A percentile compares a stretch with the other conserved stretches of the same genome.
These are phyloP conservation scores for Leucocoprinus leucothites DNA, from an alignment of 768 basidiomycete species.

Conservation along the genomic window DNA sequence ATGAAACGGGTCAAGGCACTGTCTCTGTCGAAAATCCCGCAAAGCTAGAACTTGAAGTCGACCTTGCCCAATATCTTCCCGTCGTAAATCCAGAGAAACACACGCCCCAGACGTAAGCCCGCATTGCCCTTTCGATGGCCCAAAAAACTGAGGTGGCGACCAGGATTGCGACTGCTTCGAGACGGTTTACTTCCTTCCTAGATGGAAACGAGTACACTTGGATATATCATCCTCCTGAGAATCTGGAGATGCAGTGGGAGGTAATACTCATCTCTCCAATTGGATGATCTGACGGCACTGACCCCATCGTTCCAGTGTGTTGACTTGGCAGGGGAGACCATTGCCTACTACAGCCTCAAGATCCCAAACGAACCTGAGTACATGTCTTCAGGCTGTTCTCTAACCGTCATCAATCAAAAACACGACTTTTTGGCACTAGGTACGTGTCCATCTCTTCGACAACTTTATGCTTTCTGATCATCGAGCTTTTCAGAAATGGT, in stretches of 20 bases:
- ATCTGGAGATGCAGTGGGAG: slow-evolving; percentile 9
- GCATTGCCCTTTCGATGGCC: not conserved
- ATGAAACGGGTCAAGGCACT: not conserved
- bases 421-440: not conserved
- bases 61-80: slow-evolving; percentile 1
- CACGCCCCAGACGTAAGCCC: slow-evolving; percentile 1
- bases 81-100: slow-evolving; percentile 1
- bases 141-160: not conserved
- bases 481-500: not conserved
- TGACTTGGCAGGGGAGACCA: not conserved
- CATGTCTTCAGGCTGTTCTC: not conserved
- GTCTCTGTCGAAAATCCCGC: not conserved
- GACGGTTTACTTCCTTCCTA: slow-evolving; percentile 1
- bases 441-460: not conserved
- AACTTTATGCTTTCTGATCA: not conserved
- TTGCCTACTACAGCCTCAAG: slow-evolving; percentile 5
- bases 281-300: no score
- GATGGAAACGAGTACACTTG: slow-evolving; percentile 1
- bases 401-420: not conserved
- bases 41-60: not conserved
- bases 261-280: not conserved
- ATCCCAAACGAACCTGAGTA: slow-evolving; percentile 1
- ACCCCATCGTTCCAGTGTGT: not conserved
- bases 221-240: slow-evolving; percentile 3
- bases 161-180: slow-evolving; percentile 1